Conservation (phyloP, 108 stramenopile genomes). For the Cyclotella sp. region DNA sequence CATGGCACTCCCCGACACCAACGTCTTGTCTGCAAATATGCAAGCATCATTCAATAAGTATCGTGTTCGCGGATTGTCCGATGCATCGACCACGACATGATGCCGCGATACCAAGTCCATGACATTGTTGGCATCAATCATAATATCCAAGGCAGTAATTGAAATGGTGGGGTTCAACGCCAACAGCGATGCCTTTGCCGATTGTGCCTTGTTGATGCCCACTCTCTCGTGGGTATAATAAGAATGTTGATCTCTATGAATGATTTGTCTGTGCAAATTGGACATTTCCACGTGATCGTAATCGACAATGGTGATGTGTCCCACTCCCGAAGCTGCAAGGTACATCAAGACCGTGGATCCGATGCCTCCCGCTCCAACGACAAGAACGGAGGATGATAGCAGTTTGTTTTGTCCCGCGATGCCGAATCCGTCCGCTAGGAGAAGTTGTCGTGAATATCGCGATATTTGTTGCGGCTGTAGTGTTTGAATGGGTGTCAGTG, state of each 20-base stretch:
- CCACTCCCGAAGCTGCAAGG: constrained; percentile 82
- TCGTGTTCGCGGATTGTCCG: constrained; percentile 96
- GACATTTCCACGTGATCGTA: constrained; percentile 93
- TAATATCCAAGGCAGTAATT: constrained; percentile 45
- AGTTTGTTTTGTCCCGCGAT: constrained; percentile 78
- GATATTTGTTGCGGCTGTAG: constrained; percentile 63
- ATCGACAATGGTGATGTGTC: constrained; percentile 89
- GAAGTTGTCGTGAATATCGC: constrained; percentile 84
- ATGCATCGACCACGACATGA: constrained; percentile 93
- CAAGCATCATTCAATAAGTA: constrained; percentile 98
- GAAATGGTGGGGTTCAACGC: constrained; percentile 75
- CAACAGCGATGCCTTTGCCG: constrained; percentile 67
- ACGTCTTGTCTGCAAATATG: constrained; percentile 70
- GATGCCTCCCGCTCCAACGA: constrained; percentile 89
- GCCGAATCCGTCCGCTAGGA: constrained; percentile 76
- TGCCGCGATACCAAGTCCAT: constrained; percentile 62
- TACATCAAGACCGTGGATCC: constrained; percentile 85
- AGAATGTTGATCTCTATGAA: constrained; percentile 71
- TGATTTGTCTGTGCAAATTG: constrained; percentile 97
- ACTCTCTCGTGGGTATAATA: constrained; percentile 31
- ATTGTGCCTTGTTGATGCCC: constrained; percentile 86
- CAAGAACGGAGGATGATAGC: constrained; percentile 66
- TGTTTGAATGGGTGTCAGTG: constrained; percentile 18
- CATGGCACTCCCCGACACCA: constrained; percentile 92
- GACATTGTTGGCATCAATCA: constrained; percentile 66